Evolutionary conservation across 148 eudicot species (phyloP), one percentile per base, ranked within the genome.

Genomic region (Chenopodium album): DNA sequence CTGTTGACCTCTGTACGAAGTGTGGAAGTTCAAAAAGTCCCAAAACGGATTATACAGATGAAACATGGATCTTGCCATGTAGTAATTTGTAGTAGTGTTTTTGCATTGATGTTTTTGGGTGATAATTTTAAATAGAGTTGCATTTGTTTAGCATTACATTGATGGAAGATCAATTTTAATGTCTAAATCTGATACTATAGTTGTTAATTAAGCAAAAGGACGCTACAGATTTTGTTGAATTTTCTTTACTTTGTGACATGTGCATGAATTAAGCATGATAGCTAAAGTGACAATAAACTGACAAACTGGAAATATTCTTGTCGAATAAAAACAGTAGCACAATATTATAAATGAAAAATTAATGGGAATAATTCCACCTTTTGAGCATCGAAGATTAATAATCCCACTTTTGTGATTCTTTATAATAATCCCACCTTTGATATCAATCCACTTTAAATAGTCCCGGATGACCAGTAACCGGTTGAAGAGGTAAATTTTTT

Each of bases 41-140:
- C 52, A 31, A 29, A 72, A 78, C n/a, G 76, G 70, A 71, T 56
- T 20, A 59, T 82, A 44, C 80, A 76, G 80, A 78, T 79, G 78
- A 78, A 73, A 50, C 82, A 74, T 66, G 82, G 85, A 75, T 52
- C 37, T 56, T 59, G 68, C 79, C 71, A 68, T 84, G 77, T 79
- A 66, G 76, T 79, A 74, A 74, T 84, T 56, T 84, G 76, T 79
- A 68, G 76, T 79, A 68, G 34, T 26, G 71, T 84, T 84, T 72
- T 76, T 67, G 75, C 76, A 37, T 67, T 31, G n/a, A 73, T 79
- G 66, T 67, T 26, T 73, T 72, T 50, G 67, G 62, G 12, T 19
- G 66, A 73, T 34, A 73, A 73, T 73, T 72, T 69, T 65, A 65
- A 56, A 52, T 66, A 67, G 41, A 73, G 60, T 29, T 41, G 71